Evolutionary conservation across 306 rosid genomes (phyloP).

Genomic region (Acacia confusa): DNA sequence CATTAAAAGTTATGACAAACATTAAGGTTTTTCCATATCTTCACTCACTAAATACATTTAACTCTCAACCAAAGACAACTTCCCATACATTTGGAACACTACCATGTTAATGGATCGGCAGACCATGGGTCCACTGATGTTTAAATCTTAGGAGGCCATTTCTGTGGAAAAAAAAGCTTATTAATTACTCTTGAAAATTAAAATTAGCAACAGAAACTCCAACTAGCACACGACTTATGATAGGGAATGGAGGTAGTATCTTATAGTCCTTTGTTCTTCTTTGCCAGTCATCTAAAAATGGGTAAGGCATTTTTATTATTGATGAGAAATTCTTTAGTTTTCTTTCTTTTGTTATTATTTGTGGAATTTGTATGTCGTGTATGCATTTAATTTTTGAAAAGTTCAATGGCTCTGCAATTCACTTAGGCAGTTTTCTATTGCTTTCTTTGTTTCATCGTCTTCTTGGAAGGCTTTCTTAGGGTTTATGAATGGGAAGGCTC

Average conservation of each 20-base stretch:
- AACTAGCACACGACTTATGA: not conserved
- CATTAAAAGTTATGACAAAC: not conserved
- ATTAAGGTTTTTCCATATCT: not conserved
- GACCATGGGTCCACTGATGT: not conserved
- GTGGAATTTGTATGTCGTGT: not conserved
- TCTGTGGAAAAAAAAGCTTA: not conserved
- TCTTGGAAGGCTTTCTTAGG: slow-evolving; percentile 83
- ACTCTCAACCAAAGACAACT: not conserved
- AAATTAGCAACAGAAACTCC: not conserved
- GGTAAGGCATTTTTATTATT: not conserved
- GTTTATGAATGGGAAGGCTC: slow-evolving; percentile 91
- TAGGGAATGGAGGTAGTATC: not conserved
- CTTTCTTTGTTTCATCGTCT: slow-evolving; percentile 26
- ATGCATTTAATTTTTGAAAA: slow-evolving; percentile 14
- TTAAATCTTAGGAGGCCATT: not conserved
- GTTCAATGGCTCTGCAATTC: slow-evolving; percentile 34
- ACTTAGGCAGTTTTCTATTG: slow-evolving; percentile 29
- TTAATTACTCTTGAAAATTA: not conserved
- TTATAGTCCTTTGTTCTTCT: not conserved
- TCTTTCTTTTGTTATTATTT: not conserved
- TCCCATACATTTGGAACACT: not conserved
- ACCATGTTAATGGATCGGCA: not conserved
- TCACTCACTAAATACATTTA: not conserved
- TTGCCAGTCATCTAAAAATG: slow-evolving; percentile 11
- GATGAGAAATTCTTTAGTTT: slow-evolving; percentile 12